Percentiles rank a stretch among this genome's conserved stretches.
Conservation (phyloP, 176 grass and related monocot genomes). For the Tuctoria greenei region DNA sequence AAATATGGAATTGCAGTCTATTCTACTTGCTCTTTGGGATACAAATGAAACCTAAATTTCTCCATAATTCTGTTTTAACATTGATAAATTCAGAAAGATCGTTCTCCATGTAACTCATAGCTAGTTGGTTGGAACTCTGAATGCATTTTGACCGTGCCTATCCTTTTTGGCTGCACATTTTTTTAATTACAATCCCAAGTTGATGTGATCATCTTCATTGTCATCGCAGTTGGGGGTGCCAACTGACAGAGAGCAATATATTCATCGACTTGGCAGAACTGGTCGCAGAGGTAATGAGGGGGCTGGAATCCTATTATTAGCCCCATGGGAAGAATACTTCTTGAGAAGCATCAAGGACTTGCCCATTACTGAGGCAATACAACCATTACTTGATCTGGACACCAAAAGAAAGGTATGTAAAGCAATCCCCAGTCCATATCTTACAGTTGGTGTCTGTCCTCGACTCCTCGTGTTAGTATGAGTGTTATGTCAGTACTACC, state of each 20-base stretch:
- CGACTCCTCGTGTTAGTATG: background rate
- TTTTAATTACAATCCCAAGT: background rate
- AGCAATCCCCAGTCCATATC: conserved; percentile 1
- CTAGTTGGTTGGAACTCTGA: background rate
- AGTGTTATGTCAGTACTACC: background rate
- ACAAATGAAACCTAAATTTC: background rate
- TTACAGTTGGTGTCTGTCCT: background rate
- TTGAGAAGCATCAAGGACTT: conserved; percentile 78
- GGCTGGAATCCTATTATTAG: conserved; percentile 71
- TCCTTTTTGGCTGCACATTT: conserved; percentile 15
- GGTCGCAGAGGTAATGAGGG: conserved; percentile 92
- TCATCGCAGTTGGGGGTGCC: conserved; percentile 77
- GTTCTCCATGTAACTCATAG: background rate
- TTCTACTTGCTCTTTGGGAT: conserved; percentile 10
- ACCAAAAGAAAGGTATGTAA: conserved; percentile 57
- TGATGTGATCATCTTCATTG: conserved; percentile 14
- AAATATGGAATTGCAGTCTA: background rate
- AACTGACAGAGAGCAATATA: conserved; percentile 90
- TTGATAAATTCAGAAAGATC: background rate
- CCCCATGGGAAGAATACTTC: conserved; percentile 92
- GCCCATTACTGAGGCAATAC: conserved; percentile 66
- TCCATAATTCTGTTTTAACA: conserved; percentile 10
- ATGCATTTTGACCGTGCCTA: conserved; percentile 1
- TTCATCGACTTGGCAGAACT: conserved; percentile 98
- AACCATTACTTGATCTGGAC: conserved; percentile 65